Percentiles rank a stretch among this genome's conserved stretches.
Conservation (phyloP, 805 yeast species). For the Naumovozyma baii region DNA sequence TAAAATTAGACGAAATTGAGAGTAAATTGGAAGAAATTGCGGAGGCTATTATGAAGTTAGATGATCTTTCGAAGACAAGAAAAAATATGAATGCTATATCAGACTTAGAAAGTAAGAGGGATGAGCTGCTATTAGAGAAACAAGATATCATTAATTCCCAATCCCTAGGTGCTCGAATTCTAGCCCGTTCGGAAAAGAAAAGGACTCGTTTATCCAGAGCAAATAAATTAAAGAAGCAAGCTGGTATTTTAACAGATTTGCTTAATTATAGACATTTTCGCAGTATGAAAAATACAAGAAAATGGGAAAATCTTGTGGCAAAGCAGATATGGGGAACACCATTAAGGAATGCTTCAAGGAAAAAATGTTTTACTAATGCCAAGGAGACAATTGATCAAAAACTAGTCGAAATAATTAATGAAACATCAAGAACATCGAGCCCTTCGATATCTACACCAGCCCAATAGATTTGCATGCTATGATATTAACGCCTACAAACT, state of each 20-base stretch:
- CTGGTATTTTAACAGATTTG: slow-evolving; percentile 18
- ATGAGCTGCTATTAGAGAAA: slow-evolving; percentile 14
- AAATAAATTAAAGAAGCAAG: slow-evolving; percentile 18
- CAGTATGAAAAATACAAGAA: slow-evolving; percentile 15
- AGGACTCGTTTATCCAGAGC: slow-evolving; percentile 12
- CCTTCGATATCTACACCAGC: slow-evolving; percentile 2
- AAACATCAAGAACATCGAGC: slow-evolving; percentile 8
- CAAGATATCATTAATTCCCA: slow-evolving; percentile 9
- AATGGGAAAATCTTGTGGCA: slow-evolving; percentile 24
- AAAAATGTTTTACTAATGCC: slow-evolving; percentile 19
- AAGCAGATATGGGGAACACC: slow-evolving; percentile 16
- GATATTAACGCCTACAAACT: neutral
- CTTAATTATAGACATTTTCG: slow-evolving; percentile 17
- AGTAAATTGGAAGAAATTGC: slow-evolving; percentile 26
- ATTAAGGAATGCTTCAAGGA: slow-evolving; percentile 20
- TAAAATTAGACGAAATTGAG: slow-evolving; percentile 12
- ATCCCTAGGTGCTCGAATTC: slow-evolving; percentile 16
- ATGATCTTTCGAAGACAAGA: slow-evolving; percentile 28
- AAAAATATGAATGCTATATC: slow-evolving; percentile 14
- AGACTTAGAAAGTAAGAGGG: slow-evolving; percentile 26
- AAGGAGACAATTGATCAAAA: slow-evolving; percentile 25
- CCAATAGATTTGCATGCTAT: neutral
- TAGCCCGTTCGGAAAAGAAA: slow-evolving; percentile 19
- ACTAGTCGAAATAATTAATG: slow-evolving; percentile 18
- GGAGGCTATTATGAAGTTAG: slow-evolving; percentile 31